A percentile compares a stretch with the other conserved stretches of the same genome.
Evolutionary conservation across 2,329 filamentous ascomycete genomes (phyloP).

Genomic region (Aspergillus cejpii): DNA sequence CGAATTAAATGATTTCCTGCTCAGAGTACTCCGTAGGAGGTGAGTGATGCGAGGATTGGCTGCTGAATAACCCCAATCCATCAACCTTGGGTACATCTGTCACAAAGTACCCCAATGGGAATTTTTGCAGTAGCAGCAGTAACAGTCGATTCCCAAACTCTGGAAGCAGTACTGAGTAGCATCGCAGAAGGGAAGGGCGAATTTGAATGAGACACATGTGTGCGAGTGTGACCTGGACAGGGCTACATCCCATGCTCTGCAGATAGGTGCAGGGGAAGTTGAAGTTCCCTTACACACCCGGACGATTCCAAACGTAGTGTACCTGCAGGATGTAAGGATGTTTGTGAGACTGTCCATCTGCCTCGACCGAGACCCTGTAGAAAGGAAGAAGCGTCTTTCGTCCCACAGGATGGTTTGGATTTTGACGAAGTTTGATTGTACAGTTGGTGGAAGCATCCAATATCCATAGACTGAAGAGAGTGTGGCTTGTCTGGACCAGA

Average conservation of each 20-base stretch:
- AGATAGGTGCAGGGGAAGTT: neutral
- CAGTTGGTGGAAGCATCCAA: neutral
- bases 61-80: no score
- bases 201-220: neutral
- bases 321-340: neutral
- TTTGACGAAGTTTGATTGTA: neutral
- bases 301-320: neutral
- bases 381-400: neutral
- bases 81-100: no score
- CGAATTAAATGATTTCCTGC: no score
- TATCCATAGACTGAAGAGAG: no score
- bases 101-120: no score
- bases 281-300: neutral
- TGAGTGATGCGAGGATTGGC: no score
- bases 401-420: neutral
- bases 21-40: no score
- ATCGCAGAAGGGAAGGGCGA: neutral
- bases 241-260: neutral
- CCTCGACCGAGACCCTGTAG: neutral
- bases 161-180: no score
- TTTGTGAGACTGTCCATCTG: neutral
- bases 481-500: no score
- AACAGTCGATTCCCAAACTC: no score
- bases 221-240: neutral
- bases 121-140: no score